Conservation (phyloP, 306 rosid species). For the Erythrophleum fordii region DNA sequence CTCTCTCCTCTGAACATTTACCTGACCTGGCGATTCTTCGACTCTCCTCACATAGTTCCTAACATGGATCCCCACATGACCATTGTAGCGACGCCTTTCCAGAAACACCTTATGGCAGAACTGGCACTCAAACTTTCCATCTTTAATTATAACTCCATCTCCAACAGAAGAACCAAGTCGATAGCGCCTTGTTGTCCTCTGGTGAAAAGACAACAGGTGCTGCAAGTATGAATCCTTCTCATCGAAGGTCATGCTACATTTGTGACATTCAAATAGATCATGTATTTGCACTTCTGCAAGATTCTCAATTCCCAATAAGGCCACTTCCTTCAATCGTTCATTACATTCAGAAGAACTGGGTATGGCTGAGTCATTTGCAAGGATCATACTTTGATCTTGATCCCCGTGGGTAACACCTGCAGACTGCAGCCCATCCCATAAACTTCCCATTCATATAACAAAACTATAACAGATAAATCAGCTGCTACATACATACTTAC, state of each 20-base stretch:
- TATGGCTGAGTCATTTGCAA: constrained; percentile 41
- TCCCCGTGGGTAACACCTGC: constrained; percentile 50
- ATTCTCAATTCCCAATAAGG: constrained; percentile 63
- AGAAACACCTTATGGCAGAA: constrained; percentile 86
- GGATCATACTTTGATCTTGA: constrained; percentile 48
- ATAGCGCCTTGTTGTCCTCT: constrained; percentile 81
- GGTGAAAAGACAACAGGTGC: constrained; percentile 79
- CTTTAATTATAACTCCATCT: constrained; percentile 88
- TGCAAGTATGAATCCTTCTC: constrained; percentile 82
- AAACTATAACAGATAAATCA: constrained; percentile 8
- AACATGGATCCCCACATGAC: constrained; percentile 93
- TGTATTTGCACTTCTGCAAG: constrained; percentile 84
- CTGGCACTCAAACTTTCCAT: constrained; percentile 93
- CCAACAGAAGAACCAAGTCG: constrained; percentile 91
- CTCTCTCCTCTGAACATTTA: constrained; percentile 36
- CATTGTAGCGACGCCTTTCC: constrained; percentile 88
- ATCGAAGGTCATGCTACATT: constrained; percentile 74
- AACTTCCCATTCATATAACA: constrained; percentile 31
- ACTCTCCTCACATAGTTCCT: constrained; percentile 77
- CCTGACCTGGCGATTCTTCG: constrained; percentile 61
- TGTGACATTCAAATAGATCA: constrained; percentile 86
- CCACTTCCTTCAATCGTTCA: constrained; percentile 54
- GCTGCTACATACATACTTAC: constrained; percentile 48
- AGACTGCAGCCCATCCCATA: constrained; percentile 55
- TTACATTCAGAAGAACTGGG: constrained; percentile 40